A percentile compares a stretch with the other conserved stretches of the same genome.
Evolutionary conservation across 495 filamentous ascomycete genomes (phyloP).

Genomic region (Tuber microsphaerosporum): DNA sequence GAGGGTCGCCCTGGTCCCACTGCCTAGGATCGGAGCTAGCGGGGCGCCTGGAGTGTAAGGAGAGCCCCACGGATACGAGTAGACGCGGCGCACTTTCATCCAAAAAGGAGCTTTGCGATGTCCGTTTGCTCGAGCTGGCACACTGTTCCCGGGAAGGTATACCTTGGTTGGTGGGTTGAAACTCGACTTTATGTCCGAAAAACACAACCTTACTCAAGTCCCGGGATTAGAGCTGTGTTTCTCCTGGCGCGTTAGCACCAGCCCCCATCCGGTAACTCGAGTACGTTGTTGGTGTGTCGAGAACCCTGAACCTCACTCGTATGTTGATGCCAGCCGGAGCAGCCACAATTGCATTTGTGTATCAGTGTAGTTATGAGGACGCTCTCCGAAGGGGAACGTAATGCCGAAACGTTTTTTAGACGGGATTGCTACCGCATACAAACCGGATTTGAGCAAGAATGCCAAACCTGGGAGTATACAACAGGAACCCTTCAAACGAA

Average conservation of each 20-base stretch:
- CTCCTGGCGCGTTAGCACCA: not conserved
- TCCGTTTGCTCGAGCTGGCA: not conserved
- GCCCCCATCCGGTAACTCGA: not conserved
- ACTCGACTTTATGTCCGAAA: not conserved
- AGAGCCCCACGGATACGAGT: not conserved
- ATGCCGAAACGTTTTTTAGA: not conserved
- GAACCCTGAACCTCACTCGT: not conserved
- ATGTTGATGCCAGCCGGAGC: not conserved
- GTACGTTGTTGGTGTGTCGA: not conserved
- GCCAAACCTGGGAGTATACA: conserved; percentile 9
- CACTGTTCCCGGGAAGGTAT: not conserved
- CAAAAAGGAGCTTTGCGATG: not conserved
- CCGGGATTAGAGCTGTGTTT: not conserved
- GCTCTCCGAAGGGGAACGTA: not conserved
- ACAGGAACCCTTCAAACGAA: not conserved
- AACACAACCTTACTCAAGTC: not conserved
- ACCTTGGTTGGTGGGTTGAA: not conserved
- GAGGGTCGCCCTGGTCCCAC: not conserved
- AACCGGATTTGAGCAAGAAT: not conserved
- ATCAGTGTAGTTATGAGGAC: not conserved
- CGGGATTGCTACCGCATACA: not conserved
- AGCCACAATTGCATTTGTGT: not conserved
- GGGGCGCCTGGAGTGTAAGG: not conserved
- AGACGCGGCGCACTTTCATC: not conserved
- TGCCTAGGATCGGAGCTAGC: not conserved